Evolutionary conservation across 1,139 yeast species (phyloP).

Genomic region (Saccharomyces uvarum): DNA sequence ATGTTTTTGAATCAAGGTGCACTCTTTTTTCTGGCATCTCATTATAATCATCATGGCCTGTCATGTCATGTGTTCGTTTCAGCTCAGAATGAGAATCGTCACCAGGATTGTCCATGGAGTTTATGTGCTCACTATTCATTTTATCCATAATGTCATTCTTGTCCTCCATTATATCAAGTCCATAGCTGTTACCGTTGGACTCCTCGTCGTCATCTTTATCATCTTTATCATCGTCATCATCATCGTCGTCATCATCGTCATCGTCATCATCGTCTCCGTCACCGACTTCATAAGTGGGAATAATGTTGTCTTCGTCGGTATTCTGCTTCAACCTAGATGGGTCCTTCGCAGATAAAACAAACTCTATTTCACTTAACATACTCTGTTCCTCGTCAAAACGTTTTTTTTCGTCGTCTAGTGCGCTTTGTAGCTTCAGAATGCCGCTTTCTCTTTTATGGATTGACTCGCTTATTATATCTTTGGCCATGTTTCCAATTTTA

Average conservation of each 20-base stretch:
- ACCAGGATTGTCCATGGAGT: constrained; percentile 1
- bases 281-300: constrained; percentile 27
- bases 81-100: background rate
- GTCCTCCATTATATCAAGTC: background rate
- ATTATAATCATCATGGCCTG: background rate
- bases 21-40: background rate
- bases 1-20: background rate
- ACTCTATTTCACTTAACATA: constrained; percentile 24
- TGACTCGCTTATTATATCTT: constrained; percentile 18
- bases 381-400: constrained; percentile 20
- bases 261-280: constrained; percentile 21
- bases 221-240: constrained; percentile 10
- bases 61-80: background rate
- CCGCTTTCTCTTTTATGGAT: constrained; percentile 17
- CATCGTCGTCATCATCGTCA: constrained; percentile 10
- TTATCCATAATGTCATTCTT: background rate
- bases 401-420: constrained; percentile 20
- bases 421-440: constrained; percentile 13
- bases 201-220: background rate
- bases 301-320: constrained; percentile 13
- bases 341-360: constrained; percentile 23
- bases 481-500: constrained; percentile 24
- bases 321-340: constrained; percentile 14
- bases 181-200: background rate
- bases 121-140: background rate